Evolutionary conservation across 257 asterid genomes (phyloP).

Genomic region (Penstemon davidsonii): DNA sequence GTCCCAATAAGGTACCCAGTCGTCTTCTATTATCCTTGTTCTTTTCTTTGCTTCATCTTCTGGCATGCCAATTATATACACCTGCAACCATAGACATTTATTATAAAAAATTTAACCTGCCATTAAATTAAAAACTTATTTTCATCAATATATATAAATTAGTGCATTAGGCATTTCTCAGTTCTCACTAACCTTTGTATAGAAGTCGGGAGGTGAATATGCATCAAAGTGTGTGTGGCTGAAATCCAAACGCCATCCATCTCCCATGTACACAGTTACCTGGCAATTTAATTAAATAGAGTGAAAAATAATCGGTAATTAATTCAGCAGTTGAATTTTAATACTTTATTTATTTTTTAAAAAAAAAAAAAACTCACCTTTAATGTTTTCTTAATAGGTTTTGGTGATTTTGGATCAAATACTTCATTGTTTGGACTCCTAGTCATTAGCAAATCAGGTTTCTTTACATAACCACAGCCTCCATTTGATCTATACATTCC

Average conservation of each 20-base stretch:
- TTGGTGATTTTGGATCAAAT: constrained; percentile 71
- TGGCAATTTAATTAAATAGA: constrained; percentile 21
- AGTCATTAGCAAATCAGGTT: constrained; percentile 71
- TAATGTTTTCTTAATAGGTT: constrained; percentile 66
- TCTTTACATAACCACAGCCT: constrained; percentile 78
- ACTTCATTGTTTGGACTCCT: constrained; percentile 47
- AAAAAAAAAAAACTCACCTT: constrained; percentile 46
- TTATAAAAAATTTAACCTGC: neutral
- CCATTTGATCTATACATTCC: constrained; percentile 94
- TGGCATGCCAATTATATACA: constrained; percentile 69
- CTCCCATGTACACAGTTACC: constrained; percentile 87
- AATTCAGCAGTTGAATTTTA: too few species aligned
- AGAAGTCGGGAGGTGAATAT: constrained; percentile 94
- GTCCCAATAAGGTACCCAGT: constrained; percentile 93
- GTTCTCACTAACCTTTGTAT: constrained; percentile 60
- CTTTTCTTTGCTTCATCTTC: constrained; percentile 66
- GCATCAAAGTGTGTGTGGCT: constrained; percentile 92
- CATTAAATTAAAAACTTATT: too few species aligned
- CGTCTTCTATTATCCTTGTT: constrained; percentile 83
- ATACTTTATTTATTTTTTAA: too few species aligned
- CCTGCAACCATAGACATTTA: constrained; percentile 31
- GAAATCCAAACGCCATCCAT: constrained; percentile 97
- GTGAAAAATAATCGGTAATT: neutral
- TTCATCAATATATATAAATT: too few species aligned
- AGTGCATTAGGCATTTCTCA: too few species aligned